phyloP scores from a whole-genome alignment of 768 basidiomycete species.

The Boletus rubescentipes region DNA sequence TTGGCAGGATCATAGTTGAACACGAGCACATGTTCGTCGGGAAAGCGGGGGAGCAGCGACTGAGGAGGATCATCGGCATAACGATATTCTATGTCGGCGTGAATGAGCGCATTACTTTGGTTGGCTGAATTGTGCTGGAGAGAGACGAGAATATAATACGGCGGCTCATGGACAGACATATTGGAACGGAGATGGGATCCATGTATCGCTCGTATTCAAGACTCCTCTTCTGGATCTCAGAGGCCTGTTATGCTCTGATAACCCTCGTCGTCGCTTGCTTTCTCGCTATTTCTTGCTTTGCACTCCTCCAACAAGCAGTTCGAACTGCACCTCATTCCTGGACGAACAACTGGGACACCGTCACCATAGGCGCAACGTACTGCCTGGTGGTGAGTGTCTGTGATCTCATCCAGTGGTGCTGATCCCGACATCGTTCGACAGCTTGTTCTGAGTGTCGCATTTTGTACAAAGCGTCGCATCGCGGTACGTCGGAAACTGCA shows the following conservation, averaged over 20 bases:
- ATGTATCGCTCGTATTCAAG: constrained; percentile 37
- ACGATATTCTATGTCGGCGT: constrained; percentile 78
- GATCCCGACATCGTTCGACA: constrained; percentile 22
- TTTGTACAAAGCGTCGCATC: constrained; percentile 69
- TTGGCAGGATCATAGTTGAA: constrained; percentile 61
- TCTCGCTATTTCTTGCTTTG: constrained; percentile 60
- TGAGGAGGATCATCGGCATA: constrained; percentile 77
- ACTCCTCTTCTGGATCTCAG: constrained; percentile 50
- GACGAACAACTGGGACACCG: constrained; percentile 63
- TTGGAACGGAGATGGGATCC: not conserved
- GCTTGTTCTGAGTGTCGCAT: constrained; percentile 57
- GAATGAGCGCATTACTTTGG: constrained; percentile 41
- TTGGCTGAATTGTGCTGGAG: constrained; percentile 37
- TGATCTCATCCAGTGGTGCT: not conserved
- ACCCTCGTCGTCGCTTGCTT: constrained; percentile 51
- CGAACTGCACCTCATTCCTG: constrained; percentile 60
- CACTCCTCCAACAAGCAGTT: constrained; percentile 70
- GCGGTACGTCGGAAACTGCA: constrained; percentile 64
- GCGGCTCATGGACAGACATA: constrained; percentile 35
- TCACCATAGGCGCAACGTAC: constrained; percentile 72
- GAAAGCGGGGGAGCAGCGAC: constrained; percentile 56
- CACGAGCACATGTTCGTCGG: constrained; percentile 71
- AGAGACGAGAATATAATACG: constrained; percentile 67
- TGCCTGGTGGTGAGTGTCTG: constrained; percentile 57
- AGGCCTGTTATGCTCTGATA: constrained; percentile 52